Conservation (phyloP, 1,284 basidiomycete species). For the Neonothopanus nambi region DNA sequence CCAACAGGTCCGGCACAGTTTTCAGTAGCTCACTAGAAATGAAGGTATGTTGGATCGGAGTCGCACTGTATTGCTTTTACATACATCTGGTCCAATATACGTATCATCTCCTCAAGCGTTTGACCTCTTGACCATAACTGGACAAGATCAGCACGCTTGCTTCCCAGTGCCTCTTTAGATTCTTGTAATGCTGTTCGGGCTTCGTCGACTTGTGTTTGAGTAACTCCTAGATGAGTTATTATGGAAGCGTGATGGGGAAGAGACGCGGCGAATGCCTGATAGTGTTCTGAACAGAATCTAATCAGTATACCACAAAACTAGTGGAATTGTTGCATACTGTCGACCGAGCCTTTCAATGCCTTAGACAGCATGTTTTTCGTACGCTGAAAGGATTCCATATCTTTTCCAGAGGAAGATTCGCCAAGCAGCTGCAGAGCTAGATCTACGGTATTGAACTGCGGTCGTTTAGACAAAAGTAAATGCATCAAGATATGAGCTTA, state of each 20-base stretch:
- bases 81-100: conserved; percentile 88
- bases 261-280: conserved; percentile 89
- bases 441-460: conserved; percentile 89
- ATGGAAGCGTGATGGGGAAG: conserved; percentile 86
- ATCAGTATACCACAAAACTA: conserved; percentile 1
- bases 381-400: conserved; percentile 72
- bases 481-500: conserved; percentile 37
- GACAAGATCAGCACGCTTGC: conserved; percentile 81
- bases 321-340: conserved; percentile 55
- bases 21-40: conserved; percentile 82
- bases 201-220: conserved; percentile 72
- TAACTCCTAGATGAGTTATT: conserved; percentile 65
- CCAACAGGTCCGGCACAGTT: conserved; percentile 88
- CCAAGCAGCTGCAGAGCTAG: conserved; percentile 86
- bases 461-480: conserved; percentile 15
- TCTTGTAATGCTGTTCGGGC: conserved; percentile 77
- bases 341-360: conserved; percentile 81
- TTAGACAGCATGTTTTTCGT: conserved; percentile 77
- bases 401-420: conserved; percentile 65
- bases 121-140: conserved; percentile 84
- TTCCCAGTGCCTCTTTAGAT: conserved; percentile 76
- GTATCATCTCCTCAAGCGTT: conserved; percentile 88
- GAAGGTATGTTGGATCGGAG: conserved; percentile 2
- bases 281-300: conserved; percentile 60
- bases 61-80: conserved; percentile 27